These are phyloP conservation scores for Spiromastix sp. DNA, from an alignment of 2,329 filamentous ascomycete genomes.

Conservation along the genomic window DNA sequence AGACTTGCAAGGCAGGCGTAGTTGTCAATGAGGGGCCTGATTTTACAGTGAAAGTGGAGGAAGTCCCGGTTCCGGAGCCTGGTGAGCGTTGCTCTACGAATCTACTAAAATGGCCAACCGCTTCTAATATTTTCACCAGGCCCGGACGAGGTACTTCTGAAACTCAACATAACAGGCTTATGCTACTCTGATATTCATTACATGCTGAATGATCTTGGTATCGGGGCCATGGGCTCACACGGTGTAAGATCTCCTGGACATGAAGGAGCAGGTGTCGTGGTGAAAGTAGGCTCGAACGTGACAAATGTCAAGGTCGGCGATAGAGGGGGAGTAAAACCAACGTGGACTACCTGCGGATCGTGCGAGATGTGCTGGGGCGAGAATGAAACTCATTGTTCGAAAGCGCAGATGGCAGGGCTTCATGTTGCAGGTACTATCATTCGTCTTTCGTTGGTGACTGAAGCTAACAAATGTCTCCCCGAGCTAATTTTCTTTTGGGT, in stretches of 20 bases:
- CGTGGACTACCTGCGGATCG: constrained; percentile 41
- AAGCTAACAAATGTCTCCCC: not conserved
- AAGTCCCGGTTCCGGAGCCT: constrained; percentile 39
- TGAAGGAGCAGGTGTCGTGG: constrained; percentile 49
- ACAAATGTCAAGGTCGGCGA: constrained; percentile 45
- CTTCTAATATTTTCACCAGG: too few species aligned
- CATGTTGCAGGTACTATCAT: constrained; percentile 15
- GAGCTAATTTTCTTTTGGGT: too few species aligned
- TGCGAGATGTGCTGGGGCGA: constrained; percentile 43
- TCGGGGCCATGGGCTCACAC: constrained; percentile 36
- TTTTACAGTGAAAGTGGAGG: constrained; percentile 38
- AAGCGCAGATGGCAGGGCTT: constrained; percentile 40
- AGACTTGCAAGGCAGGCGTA: constrained; percentile 41
- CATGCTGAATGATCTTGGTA: constrained; percentile 44
- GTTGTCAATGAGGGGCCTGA: constrained; percentile 41
- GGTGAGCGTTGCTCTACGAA: constrained; percentile 22
- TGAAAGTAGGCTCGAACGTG: constrained; percentile 44
- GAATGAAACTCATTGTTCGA: constrained; percentile 47
- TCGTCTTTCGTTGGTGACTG: not conserved
- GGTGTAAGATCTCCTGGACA: constrained; percentile 42
- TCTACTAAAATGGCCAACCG: too few species aligned
- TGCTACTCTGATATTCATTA: constrained; percentile 50
- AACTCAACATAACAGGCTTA: constrained; percentile 48
- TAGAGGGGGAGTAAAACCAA: constrained; percentile 41
- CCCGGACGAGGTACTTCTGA: constrained; percentile 46